Evolutionary conservation across 352 stramenopile species (phyloP).

Genomic region (Phytopythium vexans): DNA sequence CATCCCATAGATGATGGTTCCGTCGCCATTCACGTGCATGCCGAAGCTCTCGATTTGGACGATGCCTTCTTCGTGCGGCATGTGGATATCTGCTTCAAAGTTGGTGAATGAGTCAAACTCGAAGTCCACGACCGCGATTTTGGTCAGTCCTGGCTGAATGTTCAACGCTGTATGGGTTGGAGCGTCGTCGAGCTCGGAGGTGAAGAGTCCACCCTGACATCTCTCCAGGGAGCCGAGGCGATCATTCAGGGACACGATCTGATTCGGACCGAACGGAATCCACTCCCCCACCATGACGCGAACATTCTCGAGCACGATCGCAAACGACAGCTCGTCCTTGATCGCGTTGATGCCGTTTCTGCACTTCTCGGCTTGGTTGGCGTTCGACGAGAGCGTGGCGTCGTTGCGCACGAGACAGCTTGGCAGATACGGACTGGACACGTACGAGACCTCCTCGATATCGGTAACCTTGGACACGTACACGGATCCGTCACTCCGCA

Average conservation of each 20-base stretch:
- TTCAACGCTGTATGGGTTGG: conserved; percentile 78
- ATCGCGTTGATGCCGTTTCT: conserved; percentile 83
- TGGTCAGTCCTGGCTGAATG: conserved; percentile 90
- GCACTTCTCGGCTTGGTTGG: conserved; percentile 87
- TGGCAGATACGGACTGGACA: conserved; percentile 96
- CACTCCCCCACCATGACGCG: conserved; percentile 97
- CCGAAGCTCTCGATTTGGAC: conserved; percentile 98
- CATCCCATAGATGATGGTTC: conserved; percentile 86
- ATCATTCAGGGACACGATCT: conserved; percentile 97
- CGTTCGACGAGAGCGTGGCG: conserved; percentile 93
- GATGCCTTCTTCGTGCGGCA: conserved; percentile 89
- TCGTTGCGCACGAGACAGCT: conserved; percentile 93
- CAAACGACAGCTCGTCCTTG: conserved; percentile 93
- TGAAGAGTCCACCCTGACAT: conserved; percentile 96
- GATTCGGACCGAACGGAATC: conserved; percentile 97
- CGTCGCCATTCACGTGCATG: conserved; percentile 78
- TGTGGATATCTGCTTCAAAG: conserved; percentile 98
- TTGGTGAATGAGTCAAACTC: conserved; percentile 97
- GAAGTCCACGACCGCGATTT: conserved; percentile 97
- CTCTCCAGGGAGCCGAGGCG: conserved; percentile 95
- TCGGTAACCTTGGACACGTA: conserved; percentile 94
- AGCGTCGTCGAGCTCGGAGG: conserved; percentile 89
- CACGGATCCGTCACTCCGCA: conserved; percentile 76
- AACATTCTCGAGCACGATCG: conserved; percentile 96
- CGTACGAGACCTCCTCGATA: conserved; percentile 96